Evolutionary conservation across 176 grass and related monocot species (phyloP).

Genomic region (Zea luxurians): DNA sequence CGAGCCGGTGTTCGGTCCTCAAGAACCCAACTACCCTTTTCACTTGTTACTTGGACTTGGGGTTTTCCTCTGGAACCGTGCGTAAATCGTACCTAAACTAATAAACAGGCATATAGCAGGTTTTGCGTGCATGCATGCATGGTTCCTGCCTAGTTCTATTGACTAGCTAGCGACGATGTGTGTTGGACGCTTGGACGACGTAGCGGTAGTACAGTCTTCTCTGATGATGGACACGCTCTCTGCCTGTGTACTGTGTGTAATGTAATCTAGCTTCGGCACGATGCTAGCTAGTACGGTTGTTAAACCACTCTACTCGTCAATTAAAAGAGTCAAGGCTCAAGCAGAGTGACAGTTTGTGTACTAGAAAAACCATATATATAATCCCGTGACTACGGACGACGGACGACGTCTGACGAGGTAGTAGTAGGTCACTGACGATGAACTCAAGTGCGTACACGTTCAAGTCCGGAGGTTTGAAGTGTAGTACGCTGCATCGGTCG

Average conservation of each 20-base stretch:
- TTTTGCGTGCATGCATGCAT: neutral
- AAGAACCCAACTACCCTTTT: slow-evolving; percentile 56
- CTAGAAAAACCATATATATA: neutral
- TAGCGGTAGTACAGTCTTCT: neutral
- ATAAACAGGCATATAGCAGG: slow-evolving; percentile 29
- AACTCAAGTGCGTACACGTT: neutral
- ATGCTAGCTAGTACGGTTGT: neutral
- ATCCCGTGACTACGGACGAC: neutral
- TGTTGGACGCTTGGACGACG: neutral
- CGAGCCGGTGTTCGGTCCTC: slow-evolving; percentile 50
- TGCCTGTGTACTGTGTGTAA: neutral
- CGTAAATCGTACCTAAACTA: slow-evolving; percentile 56
- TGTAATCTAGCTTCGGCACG: neutral
- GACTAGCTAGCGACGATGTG: neutral
- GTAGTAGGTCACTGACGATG: neutral
- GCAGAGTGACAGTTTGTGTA: neutral
- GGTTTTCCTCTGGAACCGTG: slow-evolving; percentile 12
- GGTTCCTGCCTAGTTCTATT: slow-evolving; percentile 37
- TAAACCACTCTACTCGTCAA: slow-evolving; percentile 4
- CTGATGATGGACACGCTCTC: neutral
- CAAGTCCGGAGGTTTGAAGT: neutral
- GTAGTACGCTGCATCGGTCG: too few species aligned
- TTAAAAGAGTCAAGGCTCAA: neutral
- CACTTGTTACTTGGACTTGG: slow-evolving; percentile 60
- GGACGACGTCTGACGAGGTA: too few species aligned